These are phyloP conservation scores for Pestalotiopsis sp. DNA, from an alignment of 2,329 filamentous ascomycete genomes.

Conservation along the genomic window DNA sequence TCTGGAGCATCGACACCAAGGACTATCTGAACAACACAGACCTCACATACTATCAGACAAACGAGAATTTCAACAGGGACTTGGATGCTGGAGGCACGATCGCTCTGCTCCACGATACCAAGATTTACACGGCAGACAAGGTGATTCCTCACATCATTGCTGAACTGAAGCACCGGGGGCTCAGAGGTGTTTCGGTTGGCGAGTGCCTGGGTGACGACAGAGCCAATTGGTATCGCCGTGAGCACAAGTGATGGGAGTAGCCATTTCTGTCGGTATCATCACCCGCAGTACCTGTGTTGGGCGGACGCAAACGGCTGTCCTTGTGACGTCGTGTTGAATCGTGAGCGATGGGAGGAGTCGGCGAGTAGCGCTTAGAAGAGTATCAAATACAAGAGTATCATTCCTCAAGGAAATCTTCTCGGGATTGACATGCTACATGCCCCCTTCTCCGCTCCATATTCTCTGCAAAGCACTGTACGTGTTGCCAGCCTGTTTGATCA, in stretches of 20 bases:
- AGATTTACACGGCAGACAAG: slow-evolving; percentile 19
- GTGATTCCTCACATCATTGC: slow-evolving; percentile 20
- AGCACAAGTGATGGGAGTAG: background rate
- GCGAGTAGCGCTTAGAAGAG: background rate
- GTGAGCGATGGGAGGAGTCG: background rate
- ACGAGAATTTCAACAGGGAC: background rate
- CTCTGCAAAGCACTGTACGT: too few relatives aligned
- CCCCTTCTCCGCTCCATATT: background rate
- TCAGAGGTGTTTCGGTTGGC: slow-evolving; percentile 22
- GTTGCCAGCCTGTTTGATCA: too few relatives aligned
- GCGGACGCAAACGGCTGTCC: background rate
- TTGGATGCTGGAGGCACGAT: slow-evolving; percentile 24
- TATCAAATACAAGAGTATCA: background rate
- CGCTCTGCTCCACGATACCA: slow-evolving; percentile 24
- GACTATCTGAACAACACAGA: slow-evolving; percentile 23
- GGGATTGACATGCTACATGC: background rate
- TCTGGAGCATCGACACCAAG: slow-evolving; percentile 31
- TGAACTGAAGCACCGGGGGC: slow-evolving; percentile 13
- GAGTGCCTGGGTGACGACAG: slow-evolving; percentile 22
- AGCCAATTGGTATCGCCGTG: slow-evolving; percentile 22
- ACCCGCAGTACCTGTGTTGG: background rate
- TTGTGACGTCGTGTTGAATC: background rate
- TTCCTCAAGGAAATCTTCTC: background rate
- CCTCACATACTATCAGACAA: background rate
- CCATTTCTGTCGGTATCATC: background rate